These are phyloP conservation scores for Globisporangium echinulatum DNA, from an alignment of 352 stramenopile species.

Conservation along the genomic window DNA sequence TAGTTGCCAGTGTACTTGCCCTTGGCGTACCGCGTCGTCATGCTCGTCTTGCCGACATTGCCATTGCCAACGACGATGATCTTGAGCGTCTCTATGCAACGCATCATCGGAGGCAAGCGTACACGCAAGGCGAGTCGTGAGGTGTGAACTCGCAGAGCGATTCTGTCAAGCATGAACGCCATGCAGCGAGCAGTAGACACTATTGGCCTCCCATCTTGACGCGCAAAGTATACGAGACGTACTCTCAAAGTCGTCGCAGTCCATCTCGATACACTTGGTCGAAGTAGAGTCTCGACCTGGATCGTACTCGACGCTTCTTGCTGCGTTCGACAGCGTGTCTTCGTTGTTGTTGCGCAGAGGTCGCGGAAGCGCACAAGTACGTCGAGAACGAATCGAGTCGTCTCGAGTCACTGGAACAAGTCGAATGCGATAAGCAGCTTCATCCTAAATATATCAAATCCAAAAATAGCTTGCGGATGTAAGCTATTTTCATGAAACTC, in stretches of 20 bases:
- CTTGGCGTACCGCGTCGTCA: constrained; percentile 76
- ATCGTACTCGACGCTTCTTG: too few relatives aligned
- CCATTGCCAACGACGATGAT: constrained; percentile 80
- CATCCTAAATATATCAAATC: not conserved
- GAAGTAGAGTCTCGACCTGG: too few relatives aligned
- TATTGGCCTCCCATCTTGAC: not conserved
- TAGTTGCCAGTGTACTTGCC: constrained; percentile 74
- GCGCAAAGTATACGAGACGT: not conserved
- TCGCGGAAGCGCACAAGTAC: not conserved
- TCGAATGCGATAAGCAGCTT: too few relatives aligned
- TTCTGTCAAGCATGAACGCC: too few relatives aligned
- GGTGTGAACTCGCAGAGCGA: too few relatives aligned
- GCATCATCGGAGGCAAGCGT: too few relatives aligned
- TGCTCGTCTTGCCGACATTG: constrained; percentile 81
- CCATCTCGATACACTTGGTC: constrained; percentile 4
- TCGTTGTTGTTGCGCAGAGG: not conserved
- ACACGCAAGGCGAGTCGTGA: too few relatives aligned
- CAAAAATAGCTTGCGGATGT: too few relatives aligned
- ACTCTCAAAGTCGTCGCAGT: constrained; percentile 77
- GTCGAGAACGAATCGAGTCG: not conserved
- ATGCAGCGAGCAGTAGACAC: too few relatives aligned
- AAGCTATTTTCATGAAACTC: too few relatives aligned
- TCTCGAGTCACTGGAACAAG: too few relatives aligned
- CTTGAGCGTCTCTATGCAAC: constrained; percentile 58
- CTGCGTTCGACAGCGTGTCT: not conserved